Evolutionary conservation across 2,329 filamentous ascomycete genomes (phyloP), one percentile per base, ranked within the genome.

Genomic region (Amauroascus niger): DNA sequence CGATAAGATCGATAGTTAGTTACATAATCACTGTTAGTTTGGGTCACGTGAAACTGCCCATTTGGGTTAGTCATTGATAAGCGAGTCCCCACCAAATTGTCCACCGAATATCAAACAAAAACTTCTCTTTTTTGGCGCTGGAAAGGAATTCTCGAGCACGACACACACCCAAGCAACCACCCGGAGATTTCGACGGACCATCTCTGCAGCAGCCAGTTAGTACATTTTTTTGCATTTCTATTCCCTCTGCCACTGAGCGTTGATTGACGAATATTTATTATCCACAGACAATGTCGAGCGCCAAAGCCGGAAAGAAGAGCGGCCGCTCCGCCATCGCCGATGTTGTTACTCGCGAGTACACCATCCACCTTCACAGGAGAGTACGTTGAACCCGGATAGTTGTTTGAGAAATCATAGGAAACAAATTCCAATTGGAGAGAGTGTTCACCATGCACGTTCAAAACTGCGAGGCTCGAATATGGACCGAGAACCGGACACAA

Each of bases 281-380:
- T 18, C 14, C 8, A 20, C 33, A 55, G 48, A 55, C 79, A 72
- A 86, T 86, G 82, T 84, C 82, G 68, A 81, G 74, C 64, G 64
- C 69, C 69, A 74, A 85, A 83, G 78, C 76, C 68, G 78, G 76
- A 74, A 86, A 84, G 80, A 86, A 86, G 78, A 68, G 75, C 66
- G 74, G 76, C 70, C 88, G 90, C 74, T 95, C 88, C 77, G 94
- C 94, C 80, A 95, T 98, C 77, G 85, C 88, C 77, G 91, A 98
- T 79, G 94, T 98, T 74, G 91, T 98, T 76, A 86, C 93, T 71
- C 88, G 93, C 83, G 94, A 98, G 82, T 98, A 98, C 85, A 98
- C 93, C 77, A 97, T 98, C 80, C 91, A 98, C 84, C 80, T 98
- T 69, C 93, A 98, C 88, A 97, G 95, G 87, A 87, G 91, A 79